These are phyloP conservation scores for Sedum album DNA, from an alignment of 164 flowering plant genomes.

Conservation along the genomic window DNA sequence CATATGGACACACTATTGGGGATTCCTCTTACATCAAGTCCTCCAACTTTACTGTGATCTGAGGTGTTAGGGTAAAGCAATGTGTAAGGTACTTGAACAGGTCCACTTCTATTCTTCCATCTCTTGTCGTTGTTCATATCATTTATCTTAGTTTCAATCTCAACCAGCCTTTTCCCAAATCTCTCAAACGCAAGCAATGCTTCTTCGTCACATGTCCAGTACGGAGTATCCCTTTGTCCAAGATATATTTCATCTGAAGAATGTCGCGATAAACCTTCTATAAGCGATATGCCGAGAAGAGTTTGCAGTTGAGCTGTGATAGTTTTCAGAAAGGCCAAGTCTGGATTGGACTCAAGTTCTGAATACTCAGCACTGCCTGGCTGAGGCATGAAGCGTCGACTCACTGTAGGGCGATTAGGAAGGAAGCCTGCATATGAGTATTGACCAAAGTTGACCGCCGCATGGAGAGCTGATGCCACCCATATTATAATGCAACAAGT, in stretches of 20 bases:
- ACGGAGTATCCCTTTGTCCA: constrained; percentile 54
- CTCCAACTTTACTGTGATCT: constrained; percentile 36
- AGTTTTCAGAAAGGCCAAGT: constrained; percentile 49
- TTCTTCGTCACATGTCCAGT: constrained; percentile 55
- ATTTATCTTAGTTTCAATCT: constrained; percentile 44
- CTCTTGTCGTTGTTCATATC: constrained; percentile 40
- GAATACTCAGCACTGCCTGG: constrained; percentile 54
- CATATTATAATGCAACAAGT: constrained; percentile 69
- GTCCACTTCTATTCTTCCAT: constrained; percentile 61
- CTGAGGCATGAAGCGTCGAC: constrained; percentile 78
- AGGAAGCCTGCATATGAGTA: constrained; percentile 80
- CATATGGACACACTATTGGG: constrained; percentile 76
- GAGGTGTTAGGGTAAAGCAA: constrained; percentile 76
- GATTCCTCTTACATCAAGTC: constrained; percentile 71
- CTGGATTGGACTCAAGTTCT: constrained; percentile 57
- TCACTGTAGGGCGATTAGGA: constrained; percentile 77
- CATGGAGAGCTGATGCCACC: constrained; percentile 87
- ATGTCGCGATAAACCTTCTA: constrained; percentile 72
- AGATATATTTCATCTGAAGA: constrained; percentile 69
- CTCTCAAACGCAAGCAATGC: constrained; percentile 47
- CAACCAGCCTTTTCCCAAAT: constrained; percentile 36
- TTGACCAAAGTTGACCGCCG: constrained; percentile 88
- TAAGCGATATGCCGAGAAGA: constrained; percentile 63
- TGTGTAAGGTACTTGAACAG: constrained; percentile 65
- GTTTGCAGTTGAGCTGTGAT: constrained; percentile 70